Percentiles rank a stretch among this genome's conserved stretches.
phyloP scores from a whole-genome alignment of 1,284 basidiomycete genomes.

The Neotropicomus parvogracilis region DNA sequence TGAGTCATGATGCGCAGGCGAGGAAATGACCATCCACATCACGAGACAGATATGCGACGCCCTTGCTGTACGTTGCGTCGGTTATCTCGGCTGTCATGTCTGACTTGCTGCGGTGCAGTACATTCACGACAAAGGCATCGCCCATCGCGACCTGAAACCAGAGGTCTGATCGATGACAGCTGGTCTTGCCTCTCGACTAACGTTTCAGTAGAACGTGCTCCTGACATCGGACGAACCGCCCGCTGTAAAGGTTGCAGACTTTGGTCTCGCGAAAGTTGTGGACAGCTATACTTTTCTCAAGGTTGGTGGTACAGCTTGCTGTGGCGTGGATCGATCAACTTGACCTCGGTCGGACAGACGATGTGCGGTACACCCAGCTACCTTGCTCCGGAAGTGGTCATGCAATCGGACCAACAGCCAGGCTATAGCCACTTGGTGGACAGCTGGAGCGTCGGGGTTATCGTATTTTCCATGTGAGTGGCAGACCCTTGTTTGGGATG shows the following conservation, averaged over 20 bases:
- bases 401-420: conserved; percentile 51
- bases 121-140: conserved; percentile 69
- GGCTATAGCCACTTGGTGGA: conserved; percentile 86
- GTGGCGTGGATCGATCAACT: conserved; percentile 1
- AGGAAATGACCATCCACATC: conserved; percentile 55
- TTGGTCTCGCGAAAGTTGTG: conserved; percentile 87
- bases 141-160: conserved; percentile 91
- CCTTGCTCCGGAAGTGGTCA: conserved; percentile 86
- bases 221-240: conserved; percentile 65
- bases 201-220: conserved; percentile 59
- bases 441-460: conserved; percentile 91
- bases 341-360: conserved; percentile 46
- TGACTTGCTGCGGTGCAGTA: conserved; percentile 47
- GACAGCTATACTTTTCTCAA: conserved; percentile 69
- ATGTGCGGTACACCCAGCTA: conserved; percentile 86
- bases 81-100: neutral
- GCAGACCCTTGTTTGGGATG: neutral
- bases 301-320: conserved; percentile 37
- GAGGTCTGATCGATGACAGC: conserved; percentile 47
- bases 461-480: conserved; percentile 80
- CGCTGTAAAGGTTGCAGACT: conserved; percentile 83
- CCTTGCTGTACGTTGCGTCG: conserved; percentile 46
- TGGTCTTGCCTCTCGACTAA: conserved; percentile 1
- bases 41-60: conserved; percentile 75
- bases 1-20: conserved; percentile 41